Percentiles rank a stretch among this genome's conserved stretches.
phyloP scores from a whole-genome alignment of 1,284 basidiomycete species.

The Cystobasidiaceae sp. region DNA sequence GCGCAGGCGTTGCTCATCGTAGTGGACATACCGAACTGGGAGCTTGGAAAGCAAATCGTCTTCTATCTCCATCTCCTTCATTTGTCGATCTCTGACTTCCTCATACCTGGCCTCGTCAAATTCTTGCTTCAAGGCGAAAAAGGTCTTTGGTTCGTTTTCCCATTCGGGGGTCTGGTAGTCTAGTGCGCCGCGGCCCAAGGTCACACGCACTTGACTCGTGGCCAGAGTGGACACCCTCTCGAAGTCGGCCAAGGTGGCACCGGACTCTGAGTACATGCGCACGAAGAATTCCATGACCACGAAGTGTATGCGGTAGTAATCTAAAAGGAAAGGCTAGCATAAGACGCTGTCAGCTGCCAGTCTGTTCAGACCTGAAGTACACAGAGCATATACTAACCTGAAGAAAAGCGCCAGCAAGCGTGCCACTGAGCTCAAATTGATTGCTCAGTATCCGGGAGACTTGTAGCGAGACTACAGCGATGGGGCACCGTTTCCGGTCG shows the following conservation, averaged over 20 bases:
- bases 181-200: constrained; percentile 26
- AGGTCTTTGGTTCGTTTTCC: constrained; percentile 25
- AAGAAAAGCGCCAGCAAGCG: constrained; percentile 51
- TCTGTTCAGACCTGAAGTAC: constrained; percentile 41
- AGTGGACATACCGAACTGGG: constrained; percentile 64
- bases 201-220: constrained; percentile 61
- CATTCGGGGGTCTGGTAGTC: background rate
- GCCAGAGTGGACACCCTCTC: constrained; percentile 73
- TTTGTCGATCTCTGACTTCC: constrained; percentile 80
- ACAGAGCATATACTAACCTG: constrained; percentile 7
- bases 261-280: constrained; percentile 91
- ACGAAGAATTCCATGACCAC: constrained; percentile 83
- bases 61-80: constrained; percentile 86
- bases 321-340: constrained; percentile 85
- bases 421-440: constrained; percentile 70
- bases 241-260: constrained; percentile 74
- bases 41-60: constrained; percentile 81
- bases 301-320: constrained; percentile 74
- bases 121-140: constrained; percentile 79
- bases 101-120: constrained; percentile 82
- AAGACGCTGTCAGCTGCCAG: constrained; percentile 64
- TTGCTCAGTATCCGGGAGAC: constrained; percentile 81
- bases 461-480: constrained; percentile 78
- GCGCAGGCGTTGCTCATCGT: background rate
- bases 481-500: constrained; percentile 70